Conservation (phyloP, 768 basidiomycete species). For the Rhodocollybia butyracea region DNA sequence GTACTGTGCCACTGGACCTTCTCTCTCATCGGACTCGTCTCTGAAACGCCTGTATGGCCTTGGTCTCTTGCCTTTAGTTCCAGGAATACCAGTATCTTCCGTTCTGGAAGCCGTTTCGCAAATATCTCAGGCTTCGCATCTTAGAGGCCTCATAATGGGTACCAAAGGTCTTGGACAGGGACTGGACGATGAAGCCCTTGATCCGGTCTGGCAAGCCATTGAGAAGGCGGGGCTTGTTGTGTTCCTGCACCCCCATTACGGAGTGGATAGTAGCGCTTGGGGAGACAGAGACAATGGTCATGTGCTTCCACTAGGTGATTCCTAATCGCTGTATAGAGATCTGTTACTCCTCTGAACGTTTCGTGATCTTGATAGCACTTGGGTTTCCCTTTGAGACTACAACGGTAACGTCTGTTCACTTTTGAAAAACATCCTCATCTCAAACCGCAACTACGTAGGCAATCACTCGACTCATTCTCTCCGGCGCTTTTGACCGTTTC, state of each 20-base stretch:
- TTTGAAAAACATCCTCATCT: conserved; percentile 3
- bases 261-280: conserved; percentile 68
- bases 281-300: conserved; percentile 81
- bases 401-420: conserved; percentile 47
- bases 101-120: conserved; percentile 67
- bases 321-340: no score
- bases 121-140: conserved; percentile 60
- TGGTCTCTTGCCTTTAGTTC: conserved; percentile 83
- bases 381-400: conserved; percentile 94
- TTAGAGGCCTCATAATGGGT: conserved; percentile 79
- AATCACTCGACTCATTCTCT: conserved; percentile 74
- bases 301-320: conserved; percentile 83
- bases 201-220: conserved; percentile 79
- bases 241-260: conserved; percentile 90
- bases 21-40: conserved; percentile 27
- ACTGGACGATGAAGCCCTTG: conserved; percentile 73
- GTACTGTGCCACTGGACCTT: conserved; percentile 70
- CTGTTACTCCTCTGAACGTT: no score
- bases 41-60: conserved; percentile 78
- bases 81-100: conserved; percentile 49
- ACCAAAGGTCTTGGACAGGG: conserved; percentile 76
- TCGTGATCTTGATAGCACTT: no score
- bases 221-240: conserved; percentile 68
- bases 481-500: conserved; percentile 78
- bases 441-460: conserved; percentile 39